phyloP scores from a whole-genome alignment of 257 asterid species.

The Knoxia roxburghii region DNA sequence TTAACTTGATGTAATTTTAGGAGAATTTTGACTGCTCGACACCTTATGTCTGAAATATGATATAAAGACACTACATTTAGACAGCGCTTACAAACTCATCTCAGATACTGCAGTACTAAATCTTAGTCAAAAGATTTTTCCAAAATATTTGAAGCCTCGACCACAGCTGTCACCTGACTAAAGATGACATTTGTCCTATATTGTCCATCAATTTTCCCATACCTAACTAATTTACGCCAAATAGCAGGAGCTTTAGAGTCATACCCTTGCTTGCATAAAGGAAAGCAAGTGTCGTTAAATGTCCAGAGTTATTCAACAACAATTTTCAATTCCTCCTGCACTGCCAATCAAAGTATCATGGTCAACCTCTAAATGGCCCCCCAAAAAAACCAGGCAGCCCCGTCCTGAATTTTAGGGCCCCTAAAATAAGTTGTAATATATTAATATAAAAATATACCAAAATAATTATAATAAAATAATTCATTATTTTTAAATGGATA shows the following conservation, averaged over 20 bases:
- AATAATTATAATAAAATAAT: too few species aligned
- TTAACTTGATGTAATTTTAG: too few species aligned
- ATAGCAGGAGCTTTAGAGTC: slow-evolving; percentile 79
- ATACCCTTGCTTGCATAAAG: slow-evolving; percentile 87
- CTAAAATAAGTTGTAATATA: too few species aligned
- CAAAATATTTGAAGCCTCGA: slow-evolving; percentile 77
- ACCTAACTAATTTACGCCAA: slow-evolving; percentile 84
- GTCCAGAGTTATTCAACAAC: slow-evolving; percentile 82
- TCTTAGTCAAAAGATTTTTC: slow-evolving; percentile 86
- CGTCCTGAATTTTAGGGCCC: too few species aligned
- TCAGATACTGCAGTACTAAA: slow-evolving; percentile 84
- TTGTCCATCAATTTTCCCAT: slow-evolving; percentile 43
- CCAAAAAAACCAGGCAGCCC: background rate
- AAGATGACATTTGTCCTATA: slow-evolving; percentile 31
- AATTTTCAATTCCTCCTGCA: slow-evolving; percentile 99
- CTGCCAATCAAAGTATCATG: slow-evolving; percentile 67
- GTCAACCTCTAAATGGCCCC: slow-evolving; percentile 30
- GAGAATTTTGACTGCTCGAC: too few species aligned
- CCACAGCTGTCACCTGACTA: slow-evolving; percentile 56
- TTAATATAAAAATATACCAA: too few species aligned
- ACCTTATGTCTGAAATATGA: slow-evolving; percentile 86
- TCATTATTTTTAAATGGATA: too few species aligned
- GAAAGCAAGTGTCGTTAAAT: slow-evolving; percentile 87
- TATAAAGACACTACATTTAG: slow-evolving; percentile 13
- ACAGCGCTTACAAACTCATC: slow-evolving; percentile 66